Evolutionary conservation across 2,329 filamentous ascomycete genomes (phyloP), one percentile per base, ranked within the genome.

Genomic region (Diaporthe eres): DNA sequence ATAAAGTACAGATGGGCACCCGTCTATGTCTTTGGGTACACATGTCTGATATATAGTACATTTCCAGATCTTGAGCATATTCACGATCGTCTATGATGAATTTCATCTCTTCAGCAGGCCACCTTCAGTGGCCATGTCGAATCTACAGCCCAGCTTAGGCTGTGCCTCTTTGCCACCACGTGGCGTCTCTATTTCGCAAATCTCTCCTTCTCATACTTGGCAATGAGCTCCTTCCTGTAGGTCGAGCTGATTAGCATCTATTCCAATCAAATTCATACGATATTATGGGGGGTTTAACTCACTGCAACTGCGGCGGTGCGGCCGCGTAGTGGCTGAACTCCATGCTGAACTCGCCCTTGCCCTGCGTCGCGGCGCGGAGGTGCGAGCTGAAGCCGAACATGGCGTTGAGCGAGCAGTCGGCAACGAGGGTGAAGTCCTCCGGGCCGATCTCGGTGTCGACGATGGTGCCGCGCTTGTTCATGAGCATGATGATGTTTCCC

Each of bases 321-420:
- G 95, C 89, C 71, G 94, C 92, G 82, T 99, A 99, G 87, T 98
- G 97, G 85, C 94, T 97, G 82, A 99, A 99, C 86, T 99, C 97
- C 97, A 99, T 98, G 81, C 91, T 94, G 83, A 98, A 99, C 87
- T 99, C 97, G 81, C 97, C 97, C 90, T 99, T 99, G 77, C 97
- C 97, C 87, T 99, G 97, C 2, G 96, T 98, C 31, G 96, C 94
- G 19, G 97, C 97, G 80, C 97, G 91, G 79, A 99, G 86, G 85
- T 98, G 94, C 57, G 93, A 94, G 81, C 93, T 96, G 87, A 99
- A 98, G 78, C 97, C 97, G 84, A 99, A 99, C 97, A 99, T 99
- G 84, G 93, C 92, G 84, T 98, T 98, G 83, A 99, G 86, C 83
- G 93, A 96, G 88, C 95, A 98, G 86, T 98, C 97, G 37, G 95